Conservation (phyloP, 2,329 filamentous ascomycete species). For the Sordariomycetes sp. region DNA sequence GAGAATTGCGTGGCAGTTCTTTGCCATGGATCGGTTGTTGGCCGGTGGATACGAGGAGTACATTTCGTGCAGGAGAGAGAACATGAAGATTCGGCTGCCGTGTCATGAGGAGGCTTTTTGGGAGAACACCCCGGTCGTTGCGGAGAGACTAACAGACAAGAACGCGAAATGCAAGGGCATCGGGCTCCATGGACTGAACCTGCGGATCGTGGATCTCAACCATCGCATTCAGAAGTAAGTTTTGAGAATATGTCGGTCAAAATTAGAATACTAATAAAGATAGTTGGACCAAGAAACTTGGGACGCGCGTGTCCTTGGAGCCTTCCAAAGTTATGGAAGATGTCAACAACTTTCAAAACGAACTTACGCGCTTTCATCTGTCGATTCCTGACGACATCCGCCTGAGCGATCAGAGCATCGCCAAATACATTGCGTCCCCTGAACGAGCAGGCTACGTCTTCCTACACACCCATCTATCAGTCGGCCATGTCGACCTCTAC, state of each 20-base stretch:
- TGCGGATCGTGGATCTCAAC: conserved; percentile 24
- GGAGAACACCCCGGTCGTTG: conserved; percentile 18
- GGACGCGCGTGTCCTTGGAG: conserved; percentile 13
- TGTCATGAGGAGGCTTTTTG: conserved; percentile 22
- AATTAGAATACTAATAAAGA: background rate
- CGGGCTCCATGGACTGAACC: conserved; percentile 22
- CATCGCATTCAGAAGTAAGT: conserved; percentile 27
- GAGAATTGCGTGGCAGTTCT: conserved; percentile 28
- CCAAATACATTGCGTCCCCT: conserved; percentile 17
- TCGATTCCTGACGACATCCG: conserved; percentile 22
- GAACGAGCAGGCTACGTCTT: conserved; percentile 25
- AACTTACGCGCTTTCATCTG: conserved; percentile 24
- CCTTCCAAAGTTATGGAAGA: conserved; percentile 26
- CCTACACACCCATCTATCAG: conserved; percentile 24
- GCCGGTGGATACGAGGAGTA: conserved; percentile 31
- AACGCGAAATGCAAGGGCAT: conserved; percentile 12
- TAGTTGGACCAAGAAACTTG: conserved; percentile 17
- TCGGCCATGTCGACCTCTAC: conserved; percentile 28
- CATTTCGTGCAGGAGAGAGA: conserved; percentile 23
- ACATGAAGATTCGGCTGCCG: conserved; percentile 27
- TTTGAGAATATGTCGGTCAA: background rate
- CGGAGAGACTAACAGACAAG: conserved; percentile 20
- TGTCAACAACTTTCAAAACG: conserved; percentile 25
- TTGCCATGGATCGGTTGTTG: conserved; percentile 25
- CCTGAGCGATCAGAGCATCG: conserved; percentile 22